Percentiles rank a stretch among this genome's conserved stretches.
Evolutionary conservation across 1,139 yeast species (phyloP).

Genomic region (Suhomyces wounanorum): DNA sequence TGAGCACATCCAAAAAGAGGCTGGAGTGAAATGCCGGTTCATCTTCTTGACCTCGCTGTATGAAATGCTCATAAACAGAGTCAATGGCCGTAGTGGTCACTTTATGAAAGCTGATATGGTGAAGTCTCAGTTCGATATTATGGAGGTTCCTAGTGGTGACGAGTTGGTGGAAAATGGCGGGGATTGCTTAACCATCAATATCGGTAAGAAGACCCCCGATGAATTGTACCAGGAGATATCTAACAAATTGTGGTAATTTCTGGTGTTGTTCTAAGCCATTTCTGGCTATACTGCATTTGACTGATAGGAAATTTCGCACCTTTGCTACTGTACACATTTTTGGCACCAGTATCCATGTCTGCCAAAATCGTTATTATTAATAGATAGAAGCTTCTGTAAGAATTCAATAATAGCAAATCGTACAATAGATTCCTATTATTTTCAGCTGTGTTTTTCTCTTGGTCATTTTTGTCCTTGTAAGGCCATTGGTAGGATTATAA

Average conservation of each 20-base stretch:
- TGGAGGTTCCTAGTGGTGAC: constrained; percentile 64
- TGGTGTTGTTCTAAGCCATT: not conserved
- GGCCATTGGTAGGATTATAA: not conserved
- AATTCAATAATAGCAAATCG: no score
- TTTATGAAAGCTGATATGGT: constrained; percentile 89
- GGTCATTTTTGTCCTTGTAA: no score
- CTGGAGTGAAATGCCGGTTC: constrained; percentile 49
- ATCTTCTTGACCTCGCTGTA: constrained; percentile 67
- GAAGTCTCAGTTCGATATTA: constrained; percentile 68
- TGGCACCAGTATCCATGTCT: not conserved
- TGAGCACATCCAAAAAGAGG: constrained; percentile 46
- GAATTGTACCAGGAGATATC: constrained; percentile 27
- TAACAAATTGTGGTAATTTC: not conserved
- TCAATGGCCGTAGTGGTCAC: constrained; percentile 65
- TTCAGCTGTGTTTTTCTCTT: no score
- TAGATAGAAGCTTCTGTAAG: not conserved
- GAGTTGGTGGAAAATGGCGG: constrained; percentile 45
- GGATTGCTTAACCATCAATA: constrained; percentile 37
- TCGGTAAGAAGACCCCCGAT: constrained; percentile 42
- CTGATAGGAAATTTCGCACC: constrained; percentile 1
- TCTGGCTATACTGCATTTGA: not conserved
- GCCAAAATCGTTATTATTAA: not conserved
- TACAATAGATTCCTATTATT: no score
- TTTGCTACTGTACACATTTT: not conserved
- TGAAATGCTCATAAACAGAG: constrained; percentile 62